phyloP scores from a whole-genome alignment of 2,329 filamentous ascomycete species.

The Bertia moriformis region DNA sequence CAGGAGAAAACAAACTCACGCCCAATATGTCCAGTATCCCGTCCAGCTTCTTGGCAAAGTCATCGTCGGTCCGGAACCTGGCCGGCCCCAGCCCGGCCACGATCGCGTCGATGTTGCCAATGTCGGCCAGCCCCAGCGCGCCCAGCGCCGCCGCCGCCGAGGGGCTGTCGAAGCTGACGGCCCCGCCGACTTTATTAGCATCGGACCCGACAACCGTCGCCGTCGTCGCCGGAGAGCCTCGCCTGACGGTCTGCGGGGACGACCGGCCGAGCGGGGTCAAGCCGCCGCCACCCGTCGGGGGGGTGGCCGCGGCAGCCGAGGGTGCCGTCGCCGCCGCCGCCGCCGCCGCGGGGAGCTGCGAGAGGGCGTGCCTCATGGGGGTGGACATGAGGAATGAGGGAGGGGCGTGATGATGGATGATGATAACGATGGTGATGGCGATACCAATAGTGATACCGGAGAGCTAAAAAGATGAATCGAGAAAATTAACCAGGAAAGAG shows the following conservation, averaged over 20 bases:
- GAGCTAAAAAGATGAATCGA: too few relatives aligned
- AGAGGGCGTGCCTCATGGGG: slow-evolving; percentile 26
- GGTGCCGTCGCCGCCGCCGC: slow-evolving; percentile 54
- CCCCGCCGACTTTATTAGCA: too few relatives aligned
- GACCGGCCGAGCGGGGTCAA: slow-evolving; percentile 40
- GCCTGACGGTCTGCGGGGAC: slow-evolving; percentile 51
- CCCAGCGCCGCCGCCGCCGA: slow-evolving; percentile 47
- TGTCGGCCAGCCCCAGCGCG: slow-evolving; percentile 32
- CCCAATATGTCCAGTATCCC: not conserved
- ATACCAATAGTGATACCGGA: too few relatives aligned
- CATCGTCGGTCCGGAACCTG: slow-evolving; percentile 37
- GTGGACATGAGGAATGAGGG: too few relatives aligned
- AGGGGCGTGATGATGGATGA: too few relatives aligned
- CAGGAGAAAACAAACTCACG: too few relatives aligned
- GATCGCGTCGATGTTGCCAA: slow-evolving; percentile 31
- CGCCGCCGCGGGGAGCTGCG: slow-evolving; percentile 29
- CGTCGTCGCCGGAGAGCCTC: slow-evolving; percentile 40
- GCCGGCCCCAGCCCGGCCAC: slow-evolving; percentile 22
- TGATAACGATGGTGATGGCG: too few relatives aligned
- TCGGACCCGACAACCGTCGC: slow-evolving; percentile 14
- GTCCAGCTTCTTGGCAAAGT: slow-evolving; percentile 23
- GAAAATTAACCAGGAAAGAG: too few relatives aligned
- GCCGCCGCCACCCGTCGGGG: slow-evolving; percentile 17
- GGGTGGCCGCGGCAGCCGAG: slow-evolving; percentile 43
- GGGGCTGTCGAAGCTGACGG: slow-evolving; percentile 48